phyloP scores from a whole-genome alignment of 306 rosid genomes.

The Styphnolobium japonicum region DNA sequence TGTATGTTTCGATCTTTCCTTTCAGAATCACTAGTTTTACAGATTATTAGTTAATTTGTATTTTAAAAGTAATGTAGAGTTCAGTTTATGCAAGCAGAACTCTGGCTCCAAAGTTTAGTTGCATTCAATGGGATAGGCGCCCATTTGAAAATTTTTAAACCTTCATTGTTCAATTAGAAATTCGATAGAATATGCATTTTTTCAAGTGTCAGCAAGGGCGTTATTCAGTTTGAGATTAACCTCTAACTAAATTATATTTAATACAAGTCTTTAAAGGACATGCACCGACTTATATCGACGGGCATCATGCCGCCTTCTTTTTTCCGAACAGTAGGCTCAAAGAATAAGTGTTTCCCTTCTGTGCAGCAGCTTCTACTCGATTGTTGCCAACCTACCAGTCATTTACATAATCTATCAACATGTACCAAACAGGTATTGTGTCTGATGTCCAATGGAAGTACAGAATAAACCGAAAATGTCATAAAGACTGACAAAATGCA shows the following conservation, averaged over 20 bases:
- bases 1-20: background rate
- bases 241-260: background rate
- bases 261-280: background rate
- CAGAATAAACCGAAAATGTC: background rate
- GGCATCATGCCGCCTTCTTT: conserved; percentile 52
- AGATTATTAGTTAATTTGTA: background rate
- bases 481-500: background rate
- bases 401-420: background rate
- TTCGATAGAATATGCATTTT: background rate
- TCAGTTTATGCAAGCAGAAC: background rate
- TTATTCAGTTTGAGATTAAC: background rate
- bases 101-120: background rate
- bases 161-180: background rate
- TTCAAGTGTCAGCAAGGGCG: background rate
- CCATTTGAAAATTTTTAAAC: background rate
- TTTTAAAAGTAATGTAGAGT: background rate
- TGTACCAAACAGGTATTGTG: background rate
- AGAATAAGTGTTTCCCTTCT: conserved; percentile 76
- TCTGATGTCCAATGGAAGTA: background rate
- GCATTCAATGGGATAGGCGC: background rate
- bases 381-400: conserved; percentile 64
- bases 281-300: background rate
- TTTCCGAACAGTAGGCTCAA: conserved; percentile 68
- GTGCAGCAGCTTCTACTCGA: conserved; percentile 81
- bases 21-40: background rate